Percentiles rank a stretch among this genome's conserved stretches.
These are phyloP conservation scores for Penicillium occitanis DNA, from an alignment of 2,329 filamentous ascomycete genomes.

Conservation along the genomic window DNA sequence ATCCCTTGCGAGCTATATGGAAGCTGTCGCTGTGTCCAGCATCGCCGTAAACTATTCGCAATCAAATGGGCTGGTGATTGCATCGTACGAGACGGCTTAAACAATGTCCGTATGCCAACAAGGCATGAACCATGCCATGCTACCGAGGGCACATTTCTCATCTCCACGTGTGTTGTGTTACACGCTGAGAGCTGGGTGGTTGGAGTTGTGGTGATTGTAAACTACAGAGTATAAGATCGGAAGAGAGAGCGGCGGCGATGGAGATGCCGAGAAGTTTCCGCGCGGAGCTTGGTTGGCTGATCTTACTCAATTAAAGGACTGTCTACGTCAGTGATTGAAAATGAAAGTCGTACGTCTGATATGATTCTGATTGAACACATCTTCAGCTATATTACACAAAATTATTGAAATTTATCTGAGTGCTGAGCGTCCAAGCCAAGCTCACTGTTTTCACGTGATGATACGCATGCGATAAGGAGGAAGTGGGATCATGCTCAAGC, in stretches of 20 bases:
- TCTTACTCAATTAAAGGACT: background rate
- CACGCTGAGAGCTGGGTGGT: slow-evolving; percentile 4
- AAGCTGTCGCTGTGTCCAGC: slow-evolving; percentile 4
- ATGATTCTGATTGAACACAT: background rate
- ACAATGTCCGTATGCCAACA: slow-evolving; percentile 32
- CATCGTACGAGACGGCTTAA: slow-evolving; percentile 23
- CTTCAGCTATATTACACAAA: background rate
- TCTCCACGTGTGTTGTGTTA: slow-evolving; percentile 28
- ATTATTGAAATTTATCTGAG: background rate
- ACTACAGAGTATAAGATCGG: background rate
- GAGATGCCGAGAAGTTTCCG: slow-evolving; percentile 13
- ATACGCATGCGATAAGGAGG: slow-evolving; percentile 16
- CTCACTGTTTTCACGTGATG: slow-evolving; percentile 12
- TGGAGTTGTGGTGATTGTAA: slow-evolving; percentile 2
- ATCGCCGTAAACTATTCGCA: slow-evolving; percentile 17
- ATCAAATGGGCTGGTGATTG: slow-evolving; percentile 17
- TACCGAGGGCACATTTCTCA: slow-evolving; percentile 45
- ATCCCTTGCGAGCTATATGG: slow-evolving; percentile 13
- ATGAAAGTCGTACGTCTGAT: background rate
- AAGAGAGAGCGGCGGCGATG: slow-evolving; percentile 6
- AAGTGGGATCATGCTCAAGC: background rate
- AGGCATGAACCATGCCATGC: slow-evolving; percentile 44
- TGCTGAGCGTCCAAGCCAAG: background rate
- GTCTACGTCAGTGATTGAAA: background rate
- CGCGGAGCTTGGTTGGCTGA: slow-evolving; percentile 7